phyloP scores from a whole-genome alignment of 2,329 filamentous ascomycete species.

The Thelonectria olida region DNA sequence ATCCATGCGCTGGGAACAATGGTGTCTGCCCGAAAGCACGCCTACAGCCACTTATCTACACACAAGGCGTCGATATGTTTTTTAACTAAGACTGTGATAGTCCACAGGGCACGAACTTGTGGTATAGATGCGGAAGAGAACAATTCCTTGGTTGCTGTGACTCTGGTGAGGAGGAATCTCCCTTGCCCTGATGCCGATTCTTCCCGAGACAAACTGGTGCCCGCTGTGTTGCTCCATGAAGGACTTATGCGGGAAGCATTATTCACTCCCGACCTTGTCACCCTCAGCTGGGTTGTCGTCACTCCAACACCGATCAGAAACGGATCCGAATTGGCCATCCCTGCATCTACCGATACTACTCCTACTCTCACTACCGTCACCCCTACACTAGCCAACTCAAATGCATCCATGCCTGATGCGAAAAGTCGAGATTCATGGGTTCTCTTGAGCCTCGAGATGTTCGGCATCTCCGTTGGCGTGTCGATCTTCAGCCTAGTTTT shows the following conservation, averaged over 20 bases:
- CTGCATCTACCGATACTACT: no score
- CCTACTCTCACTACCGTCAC: no score
- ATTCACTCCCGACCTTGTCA: not conserved
- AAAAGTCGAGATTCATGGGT: not conserved
- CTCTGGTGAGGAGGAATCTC: not conserved
- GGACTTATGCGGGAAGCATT: not conserved
- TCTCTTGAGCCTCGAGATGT: not conserved
- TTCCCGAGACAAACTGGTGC: not conserved
- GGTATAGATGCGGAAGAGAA: no score
- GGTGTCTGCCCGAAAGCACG: constrained; percentile 39
- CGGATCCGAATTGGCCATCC: no score
- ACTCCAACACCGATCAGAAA: not conserved
- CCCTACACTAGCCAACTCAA: no score
- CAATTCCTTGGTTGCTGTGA: not conserved
- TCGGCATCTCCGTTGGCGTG: not conserved
- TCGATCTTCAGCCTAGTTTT: not conserved
- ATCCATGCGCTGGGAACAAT: constrained; percentile 41
- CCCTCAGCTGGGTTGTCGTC: not conserved
- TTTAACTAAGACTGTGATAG: not conserved
- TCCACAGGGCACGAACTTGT: no score
- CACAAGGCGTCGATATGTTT: not conserved
- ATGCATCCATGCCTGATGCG: not conserved
- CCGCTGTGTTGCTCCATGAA: not conserved
- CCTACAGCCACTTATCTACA: constrained; percentile 21
- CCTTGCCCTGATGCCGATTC: not conserved